Evolutionary conservation across 805 yeast genomes (phyloP).

Genomic region (Wickerhamiella parazyma): DNA sequence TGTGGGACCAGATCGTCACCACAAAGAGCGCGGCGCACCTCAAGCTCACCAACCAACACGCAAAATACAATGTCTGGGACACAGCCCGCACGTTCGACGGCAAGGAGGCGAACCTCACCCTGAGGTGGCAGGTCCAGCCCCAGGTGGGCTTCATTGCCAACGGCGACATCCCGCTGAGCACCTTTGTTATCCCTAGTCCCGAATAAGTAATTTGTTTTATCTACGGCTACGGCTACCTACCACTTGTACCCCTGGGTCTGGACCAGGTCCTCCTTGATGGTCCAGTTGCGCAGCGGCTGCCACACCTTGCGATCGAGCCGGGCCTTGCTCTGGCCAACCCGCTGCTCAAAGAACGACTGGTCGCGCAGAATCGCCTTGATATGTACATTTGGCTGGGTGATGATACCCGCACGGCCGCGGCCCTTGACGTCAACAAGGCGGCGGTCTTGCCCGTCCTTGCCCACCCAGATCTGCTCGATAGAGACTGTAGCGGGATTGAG

Average conservation of each 20-base stretch:
- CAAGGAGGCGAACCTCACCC: constrained; percentile 50
- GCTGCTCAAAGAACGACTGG: constrained; percentile 43
- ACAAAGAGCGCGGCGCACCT: constrained; percentile 45
- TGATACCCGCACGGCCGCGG: constrained; percentile 77
- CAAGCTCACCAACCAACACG: constrained; percentile 36
- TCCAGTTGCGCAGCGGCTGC: constrained; percentile 26
- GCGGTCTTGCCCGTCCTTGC: constrained; percentile 67
- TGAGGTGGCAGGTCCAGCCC: constrained; percentile 92
- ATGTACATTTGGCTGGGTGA: constrained; percentile 65
- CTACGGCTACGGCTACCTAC: too few relatives aligned
- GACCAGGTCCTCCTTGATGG: constrained; percentile 28
- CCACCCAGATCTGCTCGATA: constrained; percentile 77
- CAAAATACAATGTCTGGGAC: constrained; percentile 85
- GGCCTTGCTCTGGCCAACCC: constrained; percentile 34
- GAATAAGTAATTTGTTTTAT: background rate
- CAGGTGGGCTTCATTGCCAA: constrained; percentile 64
- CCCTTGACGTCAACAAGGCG: constrained; percentile 73
- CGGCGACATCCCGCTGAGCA: constrained; percentile 37
- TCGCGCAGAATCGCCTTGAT: constrained; percentile 65
- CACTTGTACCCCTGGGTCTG: constrained; percentile 26
- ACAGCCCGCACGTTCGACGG: constrained; percentile 41
- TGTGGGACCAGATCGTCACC: constrained; percentile 80
- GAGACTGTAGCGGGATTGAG: constrained; percentile 49
- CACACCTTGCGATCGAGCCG: constrained; percentile 40
- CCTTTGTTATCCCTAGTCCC: constrained; percentile 5